Evolutionary conservation across 2,329 filamentous ascomycete genomes (phyloP).

Genomic region (Neonectria coccinea): DNA sequence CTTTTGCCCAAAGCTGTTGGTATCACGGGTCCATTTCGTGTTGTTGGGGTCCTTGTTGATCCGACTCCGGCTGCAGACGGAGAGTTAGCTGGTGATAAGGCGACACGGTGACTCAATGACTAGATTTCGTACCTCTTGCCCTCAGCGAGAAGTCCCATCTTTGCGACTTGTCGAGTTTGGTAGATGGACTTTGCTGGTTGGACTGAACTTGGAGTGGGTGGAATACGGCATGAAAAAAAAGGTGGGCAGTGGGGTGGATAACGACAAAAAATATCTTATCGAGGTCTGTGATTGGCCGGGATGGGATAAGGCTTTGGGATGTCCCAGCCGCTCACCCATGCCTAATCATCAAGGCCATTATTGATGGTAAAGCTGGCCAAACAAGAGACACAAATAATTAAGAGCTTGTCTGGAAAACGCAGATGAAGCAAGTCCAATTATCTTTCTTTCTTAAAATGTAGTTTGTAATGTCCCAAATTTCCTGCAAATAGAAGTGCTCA

Average conservation of each 20-base stretch:
- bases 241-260: slow-evolving; percentile 44
- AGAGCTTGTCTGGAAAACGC: too few species aligned
- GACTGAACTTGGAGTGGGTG: slow-evolving; percentile 24
- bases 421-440: neutral
- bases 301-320: neutral
- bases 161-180: slow-evolving; percentile 29
- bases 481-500: slow-evolving; percentile 18
- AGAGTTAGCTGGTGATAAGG: slow-evolving; percentile 25
- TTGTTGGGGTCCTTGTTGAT: slow-evolving; percentile 95
- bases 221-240: slow-evolving; percentile 46
- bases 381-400: neutral
- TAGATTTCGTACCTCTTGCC: slow-evolving; percentile 47
- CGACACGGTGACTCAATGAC: neutral
- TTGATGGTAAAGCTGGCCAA: too few species aligned
- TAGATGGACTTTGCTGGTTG: slow-evolving; percentile 17
- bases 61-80: slow-evolving; percentile 62
- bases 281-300: slow-evolving; percentile 41
- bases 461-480: slow-evolving; percentile 17
- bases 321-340: slow-evolving; percentile 19
- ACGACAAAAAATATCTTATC: slow-evolving; percentile 46
- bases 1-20: slow-evolving; percentile 85
- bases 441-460: slow-evolving; percentile 2
- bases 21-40: slow-evolving; percentile 88
- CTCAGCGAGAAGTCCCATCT: slow-evolving; percentile 54
- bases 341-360: neutral